phyloP scores from a whole-genome alignment of 306 rosid genomes.

The Myrica gale region DNA sequence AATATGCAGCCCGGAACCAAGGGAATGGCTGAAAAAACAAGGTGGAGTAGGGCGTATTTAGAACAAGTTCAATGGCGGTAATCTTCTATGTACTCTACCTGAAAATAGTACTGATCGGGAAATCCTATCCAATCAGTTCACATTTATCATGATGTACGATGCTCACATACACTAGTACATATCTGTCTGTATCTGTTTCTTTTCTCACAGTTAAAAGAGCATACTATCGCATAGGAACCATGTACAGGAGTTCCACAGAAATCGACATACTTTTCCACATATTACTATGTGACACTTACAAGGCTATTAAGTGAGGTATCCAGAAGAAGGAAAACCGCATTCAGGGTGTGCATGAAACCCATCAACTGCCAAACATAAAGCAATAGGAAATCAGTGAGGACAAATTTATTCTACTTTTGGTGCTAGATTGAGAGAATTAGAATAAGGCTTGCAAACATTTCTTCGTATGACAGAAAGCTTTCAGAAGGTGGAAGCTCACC shows the following conservation, averaged over 20 bases:
- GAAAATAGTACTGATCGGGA: not conserved
- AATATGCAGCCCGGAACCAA: conserved; percentile 68
- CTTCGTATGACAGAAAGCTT: not conserved
- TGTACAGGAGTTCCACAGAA: too few species aligned
- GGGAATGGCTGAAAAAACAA: conserved; percentile 72
- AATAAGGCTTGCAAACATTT: not conserved
- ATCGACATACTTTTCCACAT: too few species aligned
- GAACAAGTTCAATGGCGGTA: conserved; percentile 4
- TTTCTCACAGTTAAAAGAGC: too few species aligned
- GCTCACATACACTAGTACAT: not conserved
- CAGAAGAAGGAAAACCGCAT: conserved; percentile 60
- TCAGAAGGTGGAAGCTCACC: conserved; percentile 40
- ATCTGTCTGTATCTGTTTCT: not conserved
- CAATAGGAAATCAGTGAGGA: not conserved
- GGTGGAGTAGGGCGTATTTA: not conserved
- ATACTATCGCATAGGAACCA: too few species aligned
- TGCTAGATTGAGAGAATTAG: not conserved
- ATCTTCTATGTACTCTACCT: not conserved
- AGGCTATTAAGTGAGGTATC: conserved; percentile 71
- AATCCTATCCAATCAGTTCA: not conserved
- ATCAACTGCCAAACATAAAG: conserved; percentile 54
- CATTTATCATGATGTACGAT: not conserved
- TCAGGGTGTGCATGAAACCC: conserved; percentile 72
- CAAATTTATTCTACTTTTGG: not conserved
- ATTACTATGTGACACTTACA: conserved; percentile 41